Conservation (phyloP, 2,329 filamentous ascomycete species). For the Acrocalymma vagum region DNA sequence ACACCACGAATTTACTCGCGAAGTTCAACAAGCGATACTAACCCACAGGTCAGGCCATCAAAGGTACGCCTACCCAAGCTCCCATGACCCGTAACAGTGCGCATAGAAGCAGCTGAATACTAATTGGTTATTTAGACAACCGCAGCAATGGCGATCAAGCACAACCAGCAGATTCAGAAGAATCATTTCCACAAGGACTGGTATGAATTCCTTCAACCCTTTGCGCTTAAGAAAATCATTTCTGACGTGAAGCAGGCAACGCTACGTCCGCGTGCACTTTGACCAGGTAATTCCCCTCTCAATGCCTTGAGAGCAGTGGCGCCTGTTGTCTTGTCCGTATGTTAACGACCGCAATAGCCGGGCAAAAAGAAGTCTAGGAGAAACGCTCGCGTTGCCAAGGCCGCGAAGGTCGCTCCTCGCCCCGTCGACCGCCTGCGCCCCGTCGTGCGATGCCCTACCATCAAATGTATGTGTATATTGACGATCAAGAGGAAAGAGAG, state of each 20-base stretch:
- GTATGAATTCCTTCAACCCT: conserved; percentile 27
- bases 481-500: neutral
- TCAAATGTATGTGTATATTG: conserved; percentile 70
- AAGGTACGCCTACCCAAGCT: conserved; percentile 33
- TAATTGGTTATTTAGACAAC: conserved; percentile 31
- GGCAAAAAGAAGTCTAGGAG: conserved; percentile 95
- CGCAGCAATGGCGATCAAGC: conserved; percentile 84
- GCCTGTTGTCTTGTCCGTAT: conserved; percentile 55
- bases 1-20: conserved; percentile 17
- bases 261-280: conserved; percentile 98
- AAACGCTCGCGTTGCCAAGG: conserved; percentile 91
- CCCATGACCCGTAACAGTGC: conserved; percentile 5
- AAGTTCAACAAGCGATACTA: conserved; percentile 37
- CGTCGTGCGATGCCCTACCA: conserved; percentile 94
- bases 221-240: conserved; percentile 12
- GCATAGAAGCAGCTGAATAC: conserved; percentile 8
- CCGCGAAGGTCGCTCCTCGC: conserved; percentile 91
- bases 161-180: conserved; percentile 98
- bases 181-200: conserved; percentile 78
- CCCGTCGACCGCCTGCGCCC: conserved; percentile 97
- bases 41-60: conserved; percentile 40
- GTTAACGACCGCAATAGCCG: conserved; percentile 67
- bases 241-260: conserved; percentile 71
- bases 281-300: conserved; percentile 86
- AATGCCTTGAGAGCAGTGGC: conserved; percentile 60